Base-by-base conservation (phyloP, 345 rosid species). In the Ceriops tagal region DNA sequence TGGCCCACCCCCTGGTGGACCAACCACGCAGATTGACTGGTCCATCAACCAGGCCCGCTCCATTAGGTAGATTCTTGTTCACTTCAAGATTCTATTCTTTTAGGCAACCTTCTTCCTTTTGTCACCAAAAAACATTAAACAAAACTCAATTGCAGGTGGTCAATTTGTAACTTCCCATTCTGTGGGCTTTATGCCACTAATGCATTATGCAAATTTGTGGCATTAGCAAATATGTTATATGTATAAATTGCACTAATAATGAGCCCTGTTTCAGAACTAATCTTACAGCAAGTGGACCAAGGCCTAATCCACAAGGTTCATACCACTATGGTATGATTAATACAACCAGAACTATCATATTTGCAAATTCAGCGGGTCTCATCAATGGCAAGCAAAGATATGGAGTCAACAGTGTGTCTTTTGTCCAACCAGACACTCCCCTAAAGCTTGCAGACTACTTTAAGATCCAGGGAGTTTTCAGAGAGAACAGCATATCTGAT, bases 291-390 rank as follows among this genome's bases (percentile, higher is more conserved):
- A 95, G 96, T 69, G 99, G 92, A 30, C 97, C 97, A 1, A 84
- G 99, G 53, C 97, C 99, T 4, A 95, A 95, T 78, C 98, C 98
- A 2, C 98, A 93, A 81, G 98, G 98, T 11, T 93, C 98, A 1
- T 95, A 92, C 82, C 96, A 95, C 70, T 95, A 95, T 58, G 99
- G 99, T 16, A 46, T 87, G 86, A 88, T 95, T 71, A 89, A 87
- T 78, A 82, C 86, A 30, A 79, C 81, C 74, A 90, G 92, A 65
- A 91, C 97, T 22, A 79, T 93, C 62, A 75, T 80, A 19, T 78
- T 93, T 18, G 85, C 86, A 3, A 93, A 80, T 81, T 88, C 92
- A 1, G 97, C 96, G 1, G 97, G 89, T 21, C 76, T 66, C 39
- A 89, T 93, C 51, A 88, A 88, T 66, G 92, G 96, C 61, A 93